A percentile compares a stretch with the other conserved stretches of the same genome.
phyloP scores from a whole-genome alignment of 2,329 filamentous ascomycete species.

The Waltergamsia citrina region DNA sequence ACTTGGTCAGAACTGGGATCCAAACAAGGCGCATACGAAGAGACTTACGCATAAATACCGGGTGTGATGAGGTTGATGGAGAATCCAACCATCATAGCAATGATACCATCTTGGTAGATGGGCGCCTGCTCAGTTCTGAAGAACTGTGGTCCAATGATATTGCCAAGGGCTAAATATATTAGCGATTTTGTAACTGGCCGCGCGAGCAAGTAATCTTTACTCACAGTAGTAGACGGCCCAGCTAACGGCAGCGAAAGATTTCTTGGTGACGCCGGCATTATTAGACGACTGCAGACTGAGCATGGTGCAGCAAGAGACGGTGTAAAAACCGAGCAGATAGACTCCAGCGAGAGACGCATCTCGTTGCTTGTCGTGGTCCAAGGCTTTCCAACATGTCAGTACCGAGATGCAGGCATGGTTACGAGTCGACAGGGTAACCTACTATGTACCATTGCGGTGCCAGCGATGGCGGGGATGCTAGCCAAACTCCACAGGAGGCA shows the following conservation, averaged over 20 bases:
- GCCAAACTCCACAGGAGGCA: constrained; percentile 18
- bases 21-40: too few species aligned
- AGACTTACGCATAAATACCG: too few species aligned
- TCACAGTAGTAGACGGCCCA: constrained; percentile 15
- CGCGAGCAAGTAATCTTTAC: too few species aligned
- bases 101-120: constrained; percentile 15
- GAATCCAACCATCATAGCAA: constrained; percentile 15
- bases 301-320: constrained; percentile 16
- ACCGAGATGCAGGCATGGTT: too few species aligned
- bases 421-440: too few species aligned
- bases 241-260: constrained; percentile 7
- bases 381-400: too few species aligned
- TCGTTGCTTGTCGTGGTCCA: too few species aligned
- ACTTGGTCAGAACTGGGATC: too few species aligned
- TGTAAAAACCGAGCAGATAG: constrained; percentile 23
- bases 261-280: constrained; percentile 18
- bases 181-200: too few species aligned
- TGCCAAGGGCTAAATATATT: constrained; percentile 13
- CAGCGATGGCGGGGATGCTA: constrained; percentile 10
- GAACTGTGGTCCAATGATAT: constrained; percentile 19
- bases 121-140: constrained; percentile 16
- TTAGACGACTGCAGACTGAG: constrained; percentile 19
- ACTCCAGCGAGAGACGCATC: constrained; percentile 17
- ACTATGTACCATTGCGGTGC: constrained; percentile 9
- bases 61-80: too few species aligned